Evolutionary conservation across 306 rosid genomes (phyloP), one percentile per base, ranked within the genome.

Genomic region (Cucurbita maxima): DNA sequence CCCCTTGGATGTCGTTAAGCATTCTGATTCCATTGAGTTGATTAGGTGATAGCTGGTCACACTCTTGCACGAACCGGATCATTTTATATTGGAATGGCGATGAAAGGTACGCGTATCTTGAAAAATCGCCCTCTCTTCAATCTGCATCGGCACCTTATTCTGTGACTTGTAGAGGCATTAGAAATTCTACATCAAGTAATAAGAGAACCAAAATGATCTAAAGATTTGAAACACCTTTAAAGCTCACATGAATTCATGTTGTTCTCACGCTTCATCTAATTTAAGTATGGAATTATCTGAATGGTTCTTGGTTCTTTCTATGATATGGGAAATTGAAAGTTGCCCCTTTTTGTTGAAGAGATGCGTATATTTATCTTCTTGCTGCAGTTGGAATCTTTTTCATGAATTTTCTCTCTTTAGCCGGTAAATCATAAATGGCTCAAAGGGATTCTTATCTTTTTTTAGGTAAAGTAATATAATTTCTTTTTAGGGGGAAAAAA

Each of bases 21-120:
- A 71, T 64, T 66, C 68, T 83, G 60, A 66, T 76, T 82, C 48
- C 34, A 53, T 82, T 72, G 73, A 75, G 73, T 16, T 72, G 72
- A 79, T 63, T 66, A 93, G 97, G 98, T 40, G 97, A 90, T 85
- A 90, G 98, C 84, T 94, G 96, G 97, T 90, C 98, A 48, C 95
- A 94, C 84, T 88, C 88, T 8, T 87, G 96, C 86, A 94, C 97
- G 15, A 90, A 94, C 71, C 81, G 96, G 66, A 76, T 90, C 81
- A 90, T 90, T 79, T 86, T 90, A 53, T 89, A 84, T 79, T 90
- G 96, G 96, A 87, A 89, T 37, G 89, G 80, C 36, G 83, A 89
- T 45, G 96, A 90, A 45, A 63, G 95, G 36, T 79, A 77, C 69
- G 97, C 92, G 19, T 85, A 77, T 82, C 84, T 94, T 18, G 96